These are phyloP conservation scores for Rhodotorula sp. DNA, from an alignment of 1,284 basidiomycete species.

Conservation along the genomic window DNA sequence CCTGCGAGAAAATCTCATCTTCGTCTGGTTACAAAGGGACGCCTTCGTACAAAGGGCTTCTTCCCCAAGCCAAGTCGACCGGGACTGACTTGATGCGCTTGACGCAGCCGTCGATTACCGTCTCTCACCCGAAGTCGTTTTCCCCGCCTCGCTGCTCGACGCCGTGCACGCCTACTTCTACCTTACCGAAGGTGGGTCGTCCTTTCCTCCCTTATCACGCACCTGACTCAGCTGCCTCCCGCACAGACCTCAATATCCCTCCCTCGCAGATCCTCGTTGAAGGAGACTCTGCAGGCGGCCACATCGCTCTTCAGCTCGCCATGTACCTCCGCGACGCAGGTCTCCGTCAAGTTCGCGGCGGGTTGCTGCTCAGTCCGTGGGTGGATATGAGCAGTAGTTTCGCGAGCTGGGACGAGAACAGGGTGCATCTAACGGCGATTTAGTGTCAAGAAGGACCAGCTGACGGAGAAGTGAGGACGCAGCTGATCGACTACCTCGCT, in stretches of 20 bases:
- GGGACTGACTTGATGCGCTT: no score
- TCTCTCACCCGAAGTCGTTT: constrained; percentile 36
- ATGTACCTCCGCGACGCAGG: constrained; percentile 47
- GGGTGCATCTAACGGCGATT: not conserved
- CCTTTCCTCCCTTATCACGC: no score
- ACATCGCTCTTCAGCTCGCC: constrained; percentile 46
- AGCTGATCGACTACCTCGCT: constrained; percentile 14
- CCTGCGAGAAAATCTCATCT: no score
- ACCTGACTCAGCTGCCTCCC: not conserved
- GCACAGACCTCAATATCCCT: constrained; percentile 27
- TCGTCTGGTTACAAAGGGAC: no score
- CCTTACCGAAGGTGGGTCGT: constrained; percentile 26
- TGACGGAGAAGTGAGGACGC: not conserved
- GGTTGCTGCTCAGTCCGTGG: constrained; percentile 38
- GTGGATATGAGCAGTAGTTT: constrained; percentile 37
- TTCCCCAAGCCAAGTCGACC: no score
- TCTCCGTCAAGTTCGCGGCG: constrained; percentile 22
- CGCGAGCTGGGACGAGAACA: constrained; percentile 21
- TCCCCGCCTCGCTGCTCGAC: constrained; percentile 51
- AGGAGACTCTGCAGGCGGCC: constrained; percentile 51
- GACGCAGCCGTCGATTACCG: constrained; percentile 36
- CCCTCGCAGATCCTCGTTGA: constrained; percentile 37
- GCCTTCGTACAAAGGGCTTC: no score
- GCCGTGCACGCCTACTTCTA: constrained; percentile 48
- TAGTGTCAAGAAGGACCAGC: fast-evolving